Evolutionary conservation across 257 asterid genomes (phyloP).

Genomic region (Knoxia roxburghii): DNA sequence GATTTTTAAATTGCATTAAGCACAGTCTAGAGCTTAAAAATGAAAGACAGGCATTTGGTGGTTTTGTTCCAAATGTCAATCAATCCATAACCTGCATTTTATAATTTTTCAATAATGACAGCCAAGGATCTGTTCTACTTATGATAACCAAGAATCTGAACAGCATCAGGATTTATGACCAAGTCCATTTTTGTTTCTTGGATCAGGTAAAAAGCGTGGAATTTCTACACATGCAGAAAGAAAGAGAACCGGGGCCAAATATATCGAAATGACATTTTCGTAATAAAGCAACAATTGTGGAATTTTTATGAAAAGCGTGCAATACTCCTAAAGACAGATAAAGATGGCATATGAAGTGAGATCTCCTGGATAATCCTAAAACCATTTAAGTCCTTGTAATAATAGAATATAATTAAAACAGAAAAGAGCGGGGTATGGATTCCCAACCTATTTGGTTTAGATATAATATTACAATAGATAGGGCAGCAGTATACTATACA

Average conservation of each 20-base stretch:
- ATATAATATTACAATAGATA: not conserved
- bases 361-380: not conserved
- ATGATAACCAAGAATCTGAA: not conserved
- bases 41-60: not conserved
- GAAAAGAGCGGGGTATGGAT: not conserved
- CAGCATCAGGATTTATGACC: not conserved
- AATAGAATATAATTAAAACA: too few relatives aligned
- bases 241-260: not conserved
- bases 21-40: not conserved
- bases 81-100: not conserved
- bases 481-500: not conserved
- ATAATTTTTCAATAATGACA: not conserved
- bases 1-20: not conserved
- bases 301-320: not conserved
- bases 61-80: not conserved
- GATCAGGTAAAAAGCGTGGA: not conserved
- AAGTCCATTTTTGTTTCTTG: not conserved
- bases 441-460: not conserved
- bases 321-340: not conserved
- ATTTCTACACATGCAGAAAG: not conserved
- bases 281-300: not conserved
- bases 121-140: too few relatives aligned
- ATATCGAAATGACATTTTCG: not conserved
- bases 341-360: too few relatives aligned
- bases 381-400: not conserved